Conservation (phyloP, 192 early-diverging fungal genomes). For the Backusella liffmaniae region DNA sequence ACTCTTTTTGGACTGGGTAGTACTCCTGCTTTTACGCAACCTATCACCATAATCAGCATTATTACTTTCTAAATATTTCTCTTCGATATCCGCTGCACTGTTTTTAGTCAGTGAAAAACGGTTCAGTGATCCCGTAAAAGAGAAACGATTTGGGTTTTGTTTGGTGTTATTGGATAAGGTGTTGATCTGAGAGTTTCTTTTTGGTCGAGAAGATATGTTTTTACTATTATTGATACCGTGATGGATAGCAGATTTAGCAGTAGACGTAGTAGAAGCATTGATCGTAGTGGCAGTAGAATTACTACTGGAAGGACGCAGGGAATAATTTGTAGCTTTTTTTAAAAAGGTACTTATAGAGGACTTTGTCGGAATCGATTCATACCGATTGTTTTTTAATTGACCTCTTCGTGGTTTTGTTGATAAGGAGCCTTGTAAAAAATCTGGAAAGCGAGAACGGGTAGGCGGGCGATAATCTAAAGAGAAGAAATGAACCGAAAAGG, state of each 20-base stretch:
- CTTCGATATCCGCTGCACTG: background rate
- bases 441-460: background rate
- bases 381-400: background rate
- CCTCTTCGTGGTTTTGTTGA: conserved; percentile 2
- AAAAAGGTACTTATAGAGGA: conserved; percentile 8
- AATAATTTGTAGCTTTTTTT: conserved; percentile 8
- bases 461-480: background rate
- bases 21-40: background rate
- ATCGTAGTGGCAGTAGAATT: background rate
- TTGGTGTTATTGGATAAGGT: background rate
- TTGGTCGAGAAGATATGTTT: background rate
- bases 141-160: background rate
- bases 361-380: conserved; percentile 1
- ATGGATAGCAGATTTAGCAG: background rate
- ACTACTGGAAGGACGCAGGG: conserved; percentile 2
- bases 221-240: background rate
- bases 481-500: background rate
- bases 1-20: background rate
- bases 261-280: background rate
- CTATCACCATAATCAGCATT: background rate
- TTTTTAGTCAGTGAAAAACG: conserved; percentile 8
- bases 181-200: background rate
- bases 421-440: background rate
- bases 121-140: conserved; percentile 8
- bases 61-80: background rate